Percentiles rank a stretch among this genome's conserved stretches.
Evolutionary conservation across 225 moss, liverwort and hornwort species (phyloP).

Genomic region (Bryoerythrophyllum caledonicum): DNA sequence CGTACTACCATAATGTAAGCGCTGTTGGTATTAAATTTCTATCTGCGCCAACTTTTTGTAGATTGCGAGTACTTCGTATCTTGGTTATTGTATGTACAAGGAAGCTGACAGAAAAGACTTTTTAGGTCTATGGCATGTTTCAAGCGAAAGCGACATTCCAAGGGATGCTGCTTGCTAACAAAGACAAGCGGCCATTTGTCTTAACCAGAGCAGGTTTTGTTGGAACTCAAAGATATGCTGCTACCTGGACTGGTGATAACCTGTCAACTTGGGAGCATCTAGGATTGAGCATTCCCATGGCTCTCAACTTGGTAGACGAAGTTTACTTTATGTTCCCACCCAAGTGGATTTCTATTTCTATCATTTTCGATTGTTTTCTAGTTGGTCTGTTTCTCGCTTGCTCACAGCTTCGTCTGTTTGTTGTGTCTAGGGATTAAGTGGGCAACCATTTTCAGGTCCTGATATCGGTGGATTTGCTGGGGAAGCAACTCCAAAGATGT

Average conservation of each 20-base stretch:
- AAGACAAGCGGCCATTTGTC: slow-evolving; percentile 79
- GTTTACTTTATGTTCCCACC: not conserved
- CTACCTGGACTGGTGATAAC: slow-evolving; percentile 93
- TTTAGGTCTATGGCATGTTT: slow-evolving; percentile 84
- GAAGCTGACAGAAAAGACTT: slow-evolving; percentile 13
- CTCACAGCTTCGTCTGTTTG: not conserved
- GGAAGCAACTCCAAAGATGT: slow-evolving; percentile 70
- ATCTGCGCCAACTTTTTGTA: not conserved
- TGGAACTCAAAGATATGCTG: slow-evolving; percentile 81
- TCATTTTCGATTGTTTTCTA: not conserved
- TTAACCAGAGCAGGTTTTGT: slow-evolving; percentile 77
- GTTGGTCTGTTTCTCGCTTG: slow-evolving; percentile 4
- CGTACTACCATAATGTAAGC: slow-evolving; percentile 86
- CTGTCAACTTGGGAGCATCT: slow-evolving; percentile 88
- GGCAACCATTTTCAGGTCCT: slow-evolving; percentile 80
- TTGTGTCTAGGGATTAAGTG: slow-evolving; percentile 68
- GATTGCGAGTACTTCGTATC: not conserved
- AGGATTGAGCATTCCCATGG: slow-evolving; percentile 89
- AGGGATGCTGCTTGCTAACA: slow-evolving; percentile 79
- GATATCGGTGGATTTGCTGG: slow-evolving; percentile 95
- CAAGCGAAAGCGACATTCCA: slow-evolving; percentile 83
- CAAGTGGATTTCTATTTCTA: no score
- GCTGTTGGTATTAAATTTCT: not conserved
- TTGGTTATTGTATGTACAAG: not conserved
- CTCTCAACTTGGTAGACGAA: slow-evolving; percentile 69